Percentiles rank a stretch among this genome's conserved stretches.
Evolutionary conservation across 2,329 filamentous ascomycete species (phyloP).

Genomic region (Fusarium xyrophilum): DNA sequence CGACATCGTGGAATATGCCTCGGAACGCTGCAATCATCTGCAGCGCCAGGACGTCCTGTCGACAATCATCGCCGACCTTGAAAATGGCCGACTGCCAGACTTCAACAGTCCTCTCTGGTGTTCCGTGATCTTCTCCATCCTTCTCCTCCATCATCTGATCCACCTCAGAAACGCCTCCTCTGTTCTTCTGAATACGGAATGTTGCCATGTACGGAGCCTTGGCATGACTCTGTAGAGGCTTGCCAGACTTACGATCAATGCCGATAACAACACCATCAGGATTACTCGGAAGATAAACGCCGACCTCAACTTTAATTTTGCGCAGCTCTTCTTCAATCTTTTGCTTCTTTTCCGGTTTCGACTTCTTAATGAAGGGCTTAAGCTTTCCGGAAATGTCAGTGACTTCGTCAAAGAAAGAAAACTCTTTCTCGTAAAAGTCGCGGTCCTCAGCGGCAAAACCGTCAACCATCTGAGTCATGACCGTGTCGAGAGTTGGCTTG

Average conservation of each 20-base stretch:
- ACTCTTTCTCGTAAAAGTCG: conserved; percentile 91
- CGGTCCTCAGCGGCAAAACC: conserved; percentile 82
- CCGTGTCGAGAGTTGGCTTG: conserved; percentile 90
- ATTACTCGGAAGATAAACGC: conserved; percentile 96
- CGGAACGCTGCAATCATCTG: conserved; percentile 99
- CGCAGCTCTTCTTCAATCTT: conserved; percentile 99
- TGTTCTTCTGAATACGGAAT: conserved; percentile 91
- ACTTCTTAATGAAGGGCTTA: conserved; percentile 87
- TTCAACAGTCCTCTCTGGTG: conserved; percentile 72
- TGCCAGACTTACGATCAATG: conserved; percentile 97
- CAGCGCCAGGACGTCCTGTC: conserved; percentile 93
- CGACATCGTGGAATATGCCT: conserved; percentile 93
- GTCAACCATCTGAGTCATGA: conserved; percentile 82
- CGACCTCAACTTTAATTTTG: conserved; percentile 95
- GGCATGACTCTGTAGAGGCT: conserved; percentile 95
- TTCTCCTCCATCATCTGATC: conserved; percentile 60
- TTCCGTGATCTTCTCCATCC: conserved; percentile 46
- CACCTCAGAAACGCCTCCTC: conserved; percentile 58
- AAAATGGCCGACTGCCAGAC: conserved; percentile 99
- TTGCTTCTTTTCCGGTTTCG: conserved; percentile 96
- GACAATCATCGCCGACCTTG: conserved; percentile 98
- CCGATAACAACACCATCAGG: conserved; percentile 97
- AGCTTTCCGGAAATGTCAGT: conserved; percentile 95
- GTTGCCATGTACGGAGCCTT: conserved; percentile 99
- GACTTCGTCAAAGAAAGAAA: conserved; percentile 97